These are phyloP conservation scores for Suillus sp. DNA, from an alignment of 768 basidiomycete species.

Conservation along the genomic window DNA sequence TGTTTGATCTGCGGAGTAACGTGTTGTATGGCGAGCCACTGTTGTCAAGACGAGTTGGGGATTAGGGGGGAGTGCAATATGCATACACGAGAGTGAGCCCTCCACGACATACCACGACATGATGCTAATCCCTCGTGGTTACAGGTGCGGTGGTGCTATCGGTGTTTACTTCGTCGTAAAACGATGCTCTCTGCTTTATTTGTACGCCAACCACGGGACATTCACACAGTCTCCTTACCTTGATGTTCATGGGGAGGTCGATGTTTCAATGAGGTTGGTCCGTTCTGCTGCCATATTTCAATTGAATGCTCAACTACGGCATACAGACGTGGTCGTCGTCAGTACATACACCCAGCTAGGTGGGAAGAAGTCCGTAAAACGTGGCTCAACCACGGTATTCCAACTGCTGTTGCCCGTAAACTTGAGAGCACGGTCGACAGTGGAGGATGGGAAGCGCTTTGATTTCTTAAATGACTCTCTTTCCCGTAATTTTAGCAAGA, in stretches of 20 bases:
- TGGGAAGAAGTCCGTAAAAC: slow-evolving; percentile 91
- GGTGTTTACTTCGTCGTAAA: slow-evolving; percentile 93
- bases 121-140: slow-evolving; percentile 7
- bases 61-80: slow-evolving; percentile 90
- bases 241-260: slow-evolving; percentile 92
- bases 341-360: slow-evolving; percentile 80
- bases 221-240: slow-evolving; percentile 90
- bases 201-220: slow-evolving; percentile 88
- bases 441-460: slow-evolving; percentile 94
- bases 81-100: slow-evolving; percentile 88
- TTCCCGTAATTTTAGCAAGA: neutral
- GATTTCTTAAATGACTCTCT: neutral
- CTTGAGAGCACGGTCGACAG: slow-evolving; percentile 84
- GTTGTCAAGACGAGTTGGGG: slow-evolving; percentile 62
- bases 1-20: slow-evolving; percentile 89
- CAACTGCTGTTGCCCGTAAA: slow-evolving; percentile 86
- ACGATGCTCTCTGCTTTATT: slow-evolving; percentile 85
- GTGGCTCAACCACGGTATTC: slow-evolving; percentile 90
- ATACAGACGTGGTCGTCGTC: slow-evolving; percentile 80
- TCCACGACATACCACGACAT: slow-evolving; percentile 8
- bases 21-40: slow-evolving; percentile 90
- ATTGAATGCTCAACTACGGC: neutral
- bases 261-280: slow-evolving; percentile 84
- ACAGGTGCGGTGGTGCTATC: slow-evolving; percentile 85
- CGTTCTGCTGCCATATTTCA: neutral